Base-by-base conservation (phyloP, 164 flowering plant genomes). In the Piper betle region DNA sequence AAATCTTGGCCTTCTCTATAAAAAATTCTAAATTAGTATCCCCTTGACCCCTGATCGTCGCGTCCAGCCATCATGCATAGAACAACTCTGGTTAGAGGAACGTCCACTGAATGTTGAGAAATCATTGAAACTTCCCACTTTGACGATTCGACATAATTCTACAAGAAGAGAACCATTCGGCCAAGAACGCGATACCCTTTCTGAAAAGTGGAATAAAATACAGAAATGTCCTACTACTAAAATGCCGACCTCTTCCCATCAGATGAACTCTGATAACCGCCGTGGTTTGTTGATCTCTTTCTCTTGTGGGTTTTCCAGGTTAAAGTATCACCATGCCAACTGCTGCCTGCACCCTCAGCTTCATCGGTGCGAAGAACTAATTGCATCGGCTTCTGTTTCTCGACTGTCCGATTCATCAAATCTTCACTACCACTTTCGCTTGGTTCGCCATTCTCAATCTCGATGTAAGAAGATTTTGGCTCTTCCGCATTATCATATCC, bases 241-340 rank as follows among this genome's bases (percentile, higher is more conserved):
- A 70, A 70, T 59, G 73, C 53, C 77, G 83, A 37, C 77, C 80
- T 64, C 73, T 39, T 71, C 8, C 12, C 43, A 17, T 70, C 65
- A 38, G 80, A 64, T 5, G 84, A 77, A 43, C 46, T 70, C 19
- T 54, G 37, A 16, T 20, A 19, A 8, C 53, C 43, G 13, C 52
- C 68, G 71, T 71, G 77, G 68, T 76, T 80, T 17, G 91, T 79
- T 69, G 91, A 80, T 71, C 96, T 78, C 81, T 81, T 88, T 76
- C 73, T 86, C 76, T 76, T 84, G 62, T 83, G 84, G 18, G 85
- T 74, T 65, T 74, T 83, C 93, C 91, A 84, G 56, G 83, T 78
- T 25, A 80, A 41, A 15, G 74, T 59, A 17, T 62, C 69, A 17
- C 75, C 76, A 55, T 66, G 66, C 84, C 72, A 80, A 39, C 68